phyloP scores from a whole-genome alignment of 108 stramenopile genomes.

The Cyclotella baltica region DNA sequence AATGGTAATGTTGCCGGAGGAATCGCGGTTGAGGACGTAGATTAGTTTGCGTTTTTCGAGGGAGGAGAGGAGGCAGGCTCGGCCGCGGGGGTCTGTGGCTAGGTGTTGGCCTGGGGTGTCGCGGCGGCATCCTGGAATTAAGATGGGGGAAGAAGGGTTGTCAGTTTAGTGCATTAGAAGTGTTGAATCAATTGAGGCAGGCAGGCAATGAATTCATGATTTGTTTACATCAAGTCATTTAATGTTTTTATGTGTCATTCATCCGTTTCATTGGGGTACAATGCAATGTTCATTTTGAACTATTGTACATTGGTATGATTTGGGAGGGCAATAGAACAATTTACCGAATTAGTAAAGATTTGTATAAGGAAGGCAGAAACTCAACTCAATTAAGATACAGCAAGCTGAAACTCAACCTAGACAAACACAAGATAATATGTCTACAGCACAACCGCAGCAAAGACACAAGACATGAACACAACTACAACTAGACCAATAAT shows the following conservation, averaged over 20 bases:
- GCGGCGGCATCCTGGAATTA: constrained; percentile 61
- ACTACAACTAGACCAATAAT: constrained; percentile 12
- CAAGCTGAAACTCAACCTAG: not conserved
- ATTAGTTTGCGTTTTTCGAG: constrained; percentile 98
- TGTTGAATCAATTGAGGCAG: not conserved
- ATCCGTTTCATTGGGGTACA: too few species aligned
- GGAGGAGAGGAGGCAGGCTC: constrained; percentile 88
- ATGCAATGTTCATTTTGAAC: too few species aligned
- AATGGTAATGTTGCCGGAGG: constrained; percentile 78
- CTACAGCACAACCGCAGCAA: too few species aligned
- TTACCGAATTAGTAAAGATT: constrained; percentile 10
- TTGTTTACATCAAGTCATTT: not conserved
- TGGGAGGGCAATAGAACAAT: not conserved
- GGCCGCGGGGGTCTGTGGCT: constrained; percentile 94
- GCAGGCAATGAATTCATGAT: not conserved
- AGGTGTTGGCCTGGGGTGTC: constrained; percentile 97
- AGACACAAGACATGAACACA: constrained; percentile 2
- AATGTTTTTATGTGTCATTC: not conserved
- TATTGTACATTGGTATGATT: too few species aligned
- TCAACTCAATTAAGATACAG: too few species aligned
- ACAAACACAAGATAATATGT: not conserved
- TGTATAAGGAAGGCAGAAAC: too few species aligned
- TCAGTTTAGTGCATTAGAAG: not conserved
- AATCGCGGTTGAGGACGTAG: constrained; percentile 93
- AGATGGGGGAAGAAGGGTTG: not conserved